Evolutionary conservation across 2,329 filamentous ascomycete genomes (phyloP), one percentile per base, ranked within the genome.

Genomic region (Penicillium sp.): DNA sequence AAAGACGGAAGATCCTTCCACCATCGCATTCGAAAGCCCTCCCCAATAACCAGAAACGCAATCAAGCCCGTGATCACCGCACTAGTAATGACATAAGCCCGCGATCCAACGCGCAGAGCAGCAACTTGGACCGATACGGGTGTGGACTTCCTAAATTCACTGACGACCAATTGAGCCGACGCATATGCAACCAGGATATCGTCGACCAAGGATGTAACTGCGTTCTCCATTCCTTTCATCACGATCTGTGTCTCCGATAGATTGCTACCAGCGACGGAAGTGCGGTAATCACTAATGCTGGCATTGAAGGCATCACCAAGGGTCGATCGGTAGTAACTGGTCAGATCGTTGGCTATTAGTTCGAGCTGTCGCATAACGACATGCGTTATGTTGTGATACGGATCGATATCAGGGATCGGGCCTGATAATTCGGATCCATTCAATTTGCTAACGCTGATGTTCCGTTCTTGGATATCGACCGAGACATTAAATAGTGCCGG

Each of bases 241-340:
- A 47, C 35, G 4, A 56, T 48, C 28, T 47, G 41, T 5, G 36
- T 37, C n/a, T 56, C 42, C 2, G 48, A 26, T 6, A 46, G 8
- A 14, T 38, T 38, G 3, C 22, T 10, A 30, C 26, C 44, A 11
- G 41, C 33, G 12, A 56, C 33, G 5, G 48, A 38, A 3, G 48
- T 56, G 17, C 41, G 41, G 8, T 52, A 56, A n/a, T 56, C 53
- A 14, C 47, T 56, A 19, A 56, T 56, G n/a, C 53, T 56, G 10
- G 48, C 53, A 17, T 56, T 56, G 36, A 52, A 56, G n/a, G 53
- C 48, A 28, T 56, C 53, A 1, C 48, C 53, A 14, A 56, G 17
- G 0, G 48, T 45, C 5, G 53, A 56, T 33, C 53, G 53, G 14
- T 56, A 52, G 30, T 41, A 52, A 31, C 53, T 52, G 1, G 53